A percentile compares a stretch with the other conserved stretches of the same genome.
Evolutionary conservation across 768 basidiomycete genomes (phyloP).

Genomic region (Lentinula detonsa): DNA sequence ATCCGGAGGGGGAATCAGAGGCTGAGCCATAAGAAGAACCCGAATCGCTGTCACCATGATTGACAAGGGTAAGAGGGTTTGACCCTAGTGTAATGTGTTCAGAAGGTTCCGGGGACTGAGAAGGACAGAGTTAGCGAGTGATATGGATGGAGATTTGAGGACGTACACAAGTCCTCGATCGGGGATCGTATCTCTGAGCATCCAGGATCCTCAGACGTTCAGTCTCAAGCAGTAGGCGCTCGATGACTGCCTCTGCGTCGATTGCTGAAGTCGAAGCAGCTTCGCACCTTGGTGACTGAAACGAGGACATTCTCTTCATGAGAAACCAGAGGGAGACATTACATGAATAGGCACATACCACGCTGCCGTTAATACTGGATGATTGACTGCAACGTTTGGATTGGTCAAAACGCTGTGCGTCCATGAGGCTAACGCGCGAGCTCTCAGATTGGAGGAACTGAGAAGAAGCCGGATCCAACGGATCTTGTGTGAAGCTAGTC

Average conservation of each 20-base stretch:
- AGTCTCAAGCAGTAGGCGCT: background rate
- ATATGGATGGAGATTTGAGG: background rate
- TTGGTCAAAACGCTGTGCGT: background rate
- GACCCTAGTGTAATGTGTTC: background rate
- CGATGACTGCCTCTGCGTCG: background rate
- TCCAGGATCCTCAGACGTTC: background rate
- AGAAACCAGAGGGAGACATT: background rate
- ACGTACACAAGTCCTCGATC: background rate
- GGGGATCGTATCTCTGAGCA: background rate
- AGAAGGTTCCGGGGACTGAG: constrained; percentile 1
- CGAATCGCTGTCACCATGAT: background rate
- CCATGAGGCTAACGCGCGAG: background rate
- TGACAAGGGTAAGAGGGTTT: background rate
- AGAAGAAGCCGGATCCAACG: background rate
- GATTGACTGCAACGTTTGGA: background rate
- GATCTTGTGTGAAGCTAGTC: background rate
- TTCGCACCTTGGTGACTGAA: background rate
- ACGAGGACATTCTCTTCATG: background rate
- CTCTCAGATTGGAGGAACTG: background rate
- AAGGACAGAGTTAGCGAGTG: background rate
- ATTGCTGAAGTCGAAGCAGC: background rate
- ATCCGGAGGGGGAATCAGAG: background rate
- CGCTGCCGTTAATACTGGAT: background rate
- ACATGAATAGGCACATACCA: background rate
- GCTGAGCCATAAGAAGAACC: background rate